A percentile compares a stretch with the other conserved stretches of the same genome.
Conservation (phyloP, 148 eudicot genomes). For the Rheum nobile region DNA sequence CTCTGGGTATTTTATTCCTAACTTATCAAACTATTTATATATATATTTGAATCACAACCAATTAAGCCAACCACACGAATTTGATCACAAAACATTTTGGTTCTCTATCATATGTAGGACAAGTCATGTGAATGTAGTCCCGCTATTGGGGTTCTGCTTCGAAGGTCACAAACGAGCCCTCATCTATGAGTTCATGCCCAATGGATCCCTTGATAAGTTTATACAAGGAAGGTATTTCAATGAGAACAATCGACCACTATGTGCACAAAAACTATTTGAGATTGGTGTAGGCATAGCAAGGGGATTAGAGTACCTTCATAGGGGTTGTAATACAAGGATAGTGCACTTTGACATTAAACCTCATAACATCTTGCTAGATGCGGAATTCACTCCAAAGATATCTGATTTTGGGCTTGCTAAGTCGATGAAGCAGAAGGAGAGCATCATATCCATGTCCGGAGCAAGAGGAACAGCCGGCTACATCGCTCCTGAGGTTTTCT, state of each 20-base stretch:
- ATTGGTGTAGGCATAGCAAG: neutral
- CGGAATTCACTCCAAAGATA: slow-evolving; percentile 58
- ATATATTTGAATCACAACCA: neutral
- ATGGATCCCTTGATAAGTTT: neutral
- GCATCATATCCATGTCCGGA: slow-evolving; percentile 74
- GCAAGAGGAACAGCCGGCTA: slow-evolving; percentile 91
- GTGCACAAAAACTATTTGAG: neutral
- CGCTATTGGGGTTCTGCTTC: neutral
- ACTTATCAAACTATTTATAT: neutral
- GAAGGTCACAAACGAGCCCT: slow-evolving; percentile 3
- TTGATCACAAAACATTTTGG: neutral
- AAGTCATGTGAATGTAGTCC: neutral
- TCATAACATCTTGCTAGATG: slow-evolving; percentile 58
- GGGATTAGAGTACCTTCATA: slow-evolving; percentile 3
- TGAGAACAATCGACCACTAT: neutral
- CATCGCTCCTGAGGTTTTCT: slow-evolving; percentile 55
- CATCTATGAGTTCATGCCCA: neutral
- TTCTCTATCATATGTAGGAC: neutral
- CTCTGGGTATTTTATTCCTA: neutral
- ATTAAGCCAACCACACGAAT: no score
- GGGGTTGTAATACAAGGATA: slow-evolving; percentile 3
- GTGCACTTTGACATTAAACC: slow-evolving; percentile 85
- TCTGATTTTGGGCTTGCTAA: slow-evolving; percentile 88
- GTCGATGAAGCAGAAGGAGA: slow-evolving; percentile 50
- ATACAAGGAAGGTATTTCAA: neutral